These are phyloP conservation scores for Pythium periplocum DNA, from an alignment of 352 stramenopile genomes.

Conservation along the genomic window DNA sequence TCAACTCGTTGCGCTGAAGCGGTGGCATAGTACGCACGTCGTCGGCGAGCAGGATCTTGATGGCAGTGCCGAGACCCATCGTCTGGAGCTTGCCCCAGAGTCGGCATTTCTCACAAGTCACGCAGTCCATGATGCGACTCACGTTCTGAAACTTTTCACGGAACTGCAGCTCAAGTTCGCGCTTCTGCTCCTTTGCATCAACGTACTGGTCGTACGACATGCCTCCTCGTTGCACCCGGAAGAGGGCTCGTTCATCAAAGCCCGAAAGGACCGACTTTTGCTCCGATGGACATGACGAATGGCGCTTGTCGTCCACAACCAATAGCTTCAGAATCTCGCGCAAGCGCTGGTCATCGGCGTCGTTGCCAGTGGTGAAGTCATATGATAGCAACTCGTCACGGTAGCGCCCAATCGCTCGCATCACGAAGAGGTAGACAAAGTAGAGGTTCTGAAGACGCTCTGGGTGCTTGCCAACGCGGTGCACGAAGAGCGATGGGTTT, in stretches of 20 bases:
- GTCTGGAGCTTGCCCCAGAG: conserved; percentile 98
- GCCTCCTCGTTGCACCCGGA: conserved; percentile 51
- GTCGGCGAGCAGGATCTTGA: conserved; percentile 96
- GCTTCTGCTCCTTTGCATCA: conserved; percentile 57
- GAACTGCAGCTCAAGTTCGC: conserved; percentile 65
- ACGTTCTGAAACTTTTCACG: conserved; percentile 97
- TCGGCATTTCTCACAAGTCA: conserved; percentile 98
- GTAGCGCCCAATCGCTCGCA: conserved; percentile 94
- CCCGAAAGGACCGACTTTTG: conserved; percentile 69
- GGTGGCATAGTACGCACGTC: conserved; percentile 66
- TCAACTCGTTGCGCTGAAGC: conserved; percentile 95
- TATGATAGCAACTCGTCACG: conserved; percentile 90
- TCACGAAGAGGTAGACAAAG: conserved; percentile 97
- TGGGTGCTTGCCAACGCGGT: conserved; percentile 88
- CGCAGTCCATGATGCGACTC: conserved; percentile 97
- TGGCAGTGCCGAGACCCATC: conserved; percentile 93
- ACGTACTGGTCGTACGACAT: conserved; percentile 54
- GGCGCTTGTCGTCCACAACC: conserved; percentile 51
- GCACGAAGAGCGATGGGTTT: conserved; percentile 78
- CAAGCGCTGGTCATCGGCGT: conserved; percentile 70
- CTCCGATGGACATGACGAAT: conserved; percentile 42
- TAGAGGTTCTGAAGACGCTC: conserved; percentile 98
- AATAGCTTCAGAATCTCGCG: conserved; percentile 64
- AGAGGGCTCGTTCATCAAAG: conserved; percentile 88
- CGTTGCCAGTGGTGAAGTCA: conserved; percentile 94